phyloP scores from a whole-genome alignment of 768 basidiomycete genomes.

The Mycena galopus region DNA sequence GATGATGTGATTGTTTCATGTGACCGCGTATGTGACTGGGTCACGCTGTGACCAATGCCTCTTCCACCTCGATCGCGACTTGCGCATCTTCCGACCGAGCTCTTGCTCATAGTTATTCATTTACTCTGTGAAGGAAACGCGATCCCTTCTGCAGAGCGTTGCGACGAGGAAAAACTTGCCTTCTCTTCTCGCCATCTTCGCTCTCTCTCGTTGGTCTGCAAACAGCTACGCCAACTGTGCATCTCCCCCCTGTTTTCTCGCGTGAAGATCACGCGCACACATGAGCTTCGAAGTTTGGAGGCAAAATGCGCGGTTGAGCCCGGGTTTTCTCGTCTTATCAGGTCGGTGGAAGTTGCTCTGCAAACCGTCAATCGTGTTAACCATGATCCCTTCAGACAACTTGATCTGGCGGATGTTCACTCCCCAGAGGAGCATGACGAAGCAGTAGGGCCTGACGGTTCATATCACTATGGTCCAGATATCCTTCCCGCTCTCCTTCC shows the following conservation, averaged over 20 bases:
- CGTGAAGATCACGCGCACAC: neutral
- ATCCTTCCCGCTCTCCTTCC: constrained; percentile 4
- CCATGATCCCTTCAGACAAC: neutral
- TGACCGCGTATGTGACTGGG: neutral
- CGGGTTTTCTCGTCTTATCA: neutral
- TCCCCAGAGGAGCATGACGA: neutral
- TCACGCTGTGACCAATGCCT: neutral
- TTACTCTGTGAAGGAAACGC: neutral
- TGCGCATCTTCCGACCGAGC: constrained; percentile 19
- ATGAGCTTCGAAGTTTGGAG: neutral
- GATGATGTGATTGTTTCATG: too few relatives aligned
- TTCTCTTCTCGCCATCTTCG: constrained; percentile 1
- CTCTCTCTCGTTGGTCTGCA: constrained; percentile 16
- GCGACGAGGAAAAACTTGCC: neutral
- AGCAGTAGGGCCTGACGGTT: too few relatives aligned
- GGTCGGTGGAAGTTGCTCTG: neutral
- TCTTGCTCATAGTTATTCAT: constrained; percentile 7
- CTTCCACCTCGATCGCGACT: neutral
- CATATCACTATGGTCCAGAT: neutral
- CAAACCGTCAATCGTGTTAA: neutral
- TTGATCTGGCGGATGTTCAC: constrained; percentile 4
- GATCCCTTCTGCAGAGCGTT: neutral
- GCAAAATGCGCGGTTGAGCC: constrained; percentile 5
- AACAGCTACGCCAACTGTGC: constrained; percentile 6
- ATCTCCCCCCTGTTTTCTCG: constrained; percentile 15